Evolutionary conservation across 2,329 filamentous ascomycete genomes (phyloP).

Genomic region (Scorias spongiosa): DNA sequence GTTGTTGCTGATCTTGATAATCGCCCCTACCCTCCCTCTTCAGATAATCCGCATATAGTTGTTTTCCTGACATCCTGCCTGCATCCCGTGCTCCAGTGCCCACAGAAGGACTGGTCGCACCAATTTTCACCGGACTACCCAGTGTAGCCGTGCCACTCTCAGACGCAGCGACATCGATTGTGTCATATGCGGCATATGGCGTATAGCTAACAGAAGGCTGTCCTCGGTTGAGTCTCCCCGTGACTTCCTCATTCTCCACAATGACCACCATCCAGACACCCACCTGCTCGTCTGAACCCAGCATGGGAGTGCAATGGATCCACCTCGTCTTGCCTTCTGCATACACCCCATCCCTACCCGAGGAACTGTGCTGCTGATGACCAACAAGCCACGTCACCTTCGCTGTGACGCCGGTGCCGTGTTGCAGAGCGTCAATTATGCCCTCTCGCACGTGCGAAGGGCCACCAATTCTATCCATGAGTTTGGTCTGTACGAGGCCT

Average conservation of each 20-base stretch:
- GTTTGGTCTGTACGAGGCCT: conserved; percentile 41
- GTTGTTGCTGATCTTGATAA: background rate
- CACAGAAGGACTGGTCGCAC: conserved; percentile 3
- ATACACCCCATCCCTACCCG: background rate
- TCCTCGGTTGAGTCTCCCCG: conserved; percentile 11
- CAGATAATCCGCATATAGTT: conserved; percentile 23
- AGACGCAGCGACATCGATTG: conserved; percentile 5
- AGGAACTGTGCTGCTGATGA: conserved; percentile 2
- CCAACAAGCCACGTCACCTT: conserved; percentile 26
- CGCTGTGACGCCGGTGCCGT: conserved; percentile 27
- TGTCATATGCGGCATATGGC: conserved; percentile 2
- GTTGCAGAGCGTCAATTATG: conserved; percentile 23
- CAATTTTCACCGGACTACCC: conserved; percentile 2
- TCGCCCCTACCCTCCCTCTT: conserved; percentile 11
- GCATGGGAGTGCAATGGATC: conserved; percentile 30
- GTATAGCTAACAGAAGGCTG: background rate
- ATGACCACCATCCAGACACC: conserved; percentile 35
- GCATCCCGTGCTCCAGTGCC: conserved; percentile 1
- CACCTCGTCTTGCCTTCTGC: conserved; percentile 22
- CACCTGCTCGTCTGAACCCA: conserved; percentile 27
- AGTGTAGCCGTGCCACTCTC: conserved; percentile 1
- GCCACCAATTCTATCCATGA: conserved; percentile 29
- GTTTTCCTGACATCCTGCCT: conserved; percentile 12
- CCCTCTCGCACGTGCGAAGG: conserved; percentile 22
- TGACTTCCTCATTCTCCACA: conserved; percentile 24